phyloP scores from a whole-genome alignment of 306 rosid genomes.

The Lotus japonicus region DNA sequence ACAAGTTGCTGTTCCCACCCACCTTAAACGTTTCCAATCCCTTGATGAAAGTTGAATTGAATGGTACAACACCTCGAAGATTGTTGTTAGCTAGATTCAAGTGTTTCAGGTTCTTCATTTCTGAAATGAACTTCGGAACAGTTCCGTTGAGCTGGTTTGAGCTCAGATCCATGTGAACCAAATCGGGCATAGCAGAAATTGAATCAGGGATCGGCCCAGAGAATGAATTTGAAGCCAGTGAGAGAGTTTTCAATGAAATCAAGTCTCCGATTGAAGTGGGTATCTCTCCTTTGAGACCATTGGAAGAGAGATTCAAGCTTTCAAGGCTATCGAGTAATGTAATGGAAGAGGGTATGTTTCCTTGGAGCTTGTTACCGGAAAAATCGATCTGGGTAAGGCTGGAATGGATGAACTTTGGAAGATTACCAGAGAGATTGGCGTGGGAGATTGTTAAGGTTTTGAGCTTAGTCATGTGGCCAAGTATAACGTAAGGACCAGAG shows the following conservation, averaged over 20 bases:
- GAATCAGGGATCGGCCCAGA: constrained; percentile 66
- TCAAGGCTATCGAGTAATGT: constrained; percentile 56
- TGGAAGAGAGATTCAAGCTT: constrained; percentile 52
- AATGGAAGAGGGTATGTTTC: constrained; percentile 56
- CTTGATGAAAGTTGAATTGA: constrained; percentile 57
- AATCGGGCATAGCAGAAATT: constrained; percentile 55
- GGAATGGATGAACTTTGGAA: constrained; percentile 47
- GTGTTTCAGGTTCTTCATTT: constrained; percentile 53
- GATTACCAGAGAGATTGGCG: constrained; percentile 54
- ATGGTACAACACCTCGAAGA: constrained; percentile 62
- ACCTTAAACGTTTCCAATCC: constrained; percentile 47
- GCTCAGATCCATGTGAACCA: constrained; percentile 80
- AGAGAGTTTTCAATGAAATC: constrained; percentile 48
- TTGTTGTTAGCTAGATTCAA: constrained; percentile 68
- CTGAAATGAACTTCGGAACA: constrained; percentile 57
- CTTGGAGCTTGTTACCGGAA: constrained; percentile 55
- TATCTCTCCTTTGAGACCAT: constrained; percentile 47
- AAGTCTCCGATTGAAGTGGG: constrained; percentile 69
- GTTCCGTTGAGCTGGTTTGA: constrained; percentile 74
- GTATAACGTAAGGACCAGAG: constrained; percentile 53
- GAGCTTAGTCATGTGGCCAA: constrained; percentile 58
- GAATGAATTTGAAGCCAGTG: constrained; percentile 60
- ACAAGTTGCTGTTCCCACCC: constrained; percentile 58
- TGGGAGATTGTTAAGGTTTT: constrained; percentile 57
- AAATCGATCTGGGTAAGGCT: constrained; percentile 69